Evolutionary conservation across 495 filamentous ascomycete genomes (phyloP), one percentile per base, ranked within the genome.

Genomic region (Jackrogersella minutella): DNA sequence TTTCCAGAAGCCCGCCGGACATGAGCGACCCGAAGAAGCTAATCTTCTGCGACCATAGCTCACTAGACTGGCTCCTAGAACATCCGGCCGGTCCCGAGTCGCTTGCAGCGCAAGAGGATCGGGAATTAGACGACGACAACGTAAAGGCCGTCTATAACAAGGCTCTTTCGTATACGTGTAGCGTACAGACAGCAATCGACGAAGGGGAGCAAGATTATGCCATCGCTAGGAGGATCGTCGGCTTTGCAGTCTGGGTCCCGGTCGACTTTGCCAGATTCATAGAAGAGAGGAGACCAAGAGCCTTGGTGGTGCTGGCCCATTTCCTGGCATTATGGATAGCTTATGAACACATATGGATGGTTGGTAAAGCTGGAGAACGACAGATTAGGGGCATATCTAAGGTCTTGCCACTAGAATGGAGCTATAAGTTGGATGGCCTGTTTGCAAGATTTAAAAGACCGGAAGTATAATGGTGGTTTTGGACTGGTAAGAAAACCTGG

Each of bases 331-430:
- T 80, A 16, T 73, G 68, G 67, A 46, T 77, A 1, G 64, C 51
- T 7, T 67, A 65, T 30, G 75, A 79, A 1, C 57, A 76, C 61
- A 55, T 78, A 2, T 81, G 79, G 77, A 73, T 77, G 69, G 66
- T 81, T 14, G 72, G 68, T 11, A 62, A 68, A n/a, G 77, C 77
- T 28, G 78, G 78, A 7, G 74, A 73, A 55, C 49, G 73, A 60
- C 77, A 81, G 54, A 69, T 80, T n/a, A 66, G 68, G 52, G 78
- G 76, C 13, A 77, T 81, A 19, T 69, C 79, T 39, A 76, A 75
- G 39, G 68, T 72, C 16, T 51, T 81, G 19, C 77, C 76, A 3
- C 19, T 64, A 30, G 71, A 75, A 28, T 80, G 78, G 79, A 70
- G 71, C 28, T 74, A 59, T 60, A 74, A 78, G 41, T 73, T 81